Percentiles rank a stretch among this genome's conserved stretches.
Evolutionary conservation across 495 filamentous ascomycete genomes (phyloP).

Genomic region (Penicillium chermesinum): DNA sequence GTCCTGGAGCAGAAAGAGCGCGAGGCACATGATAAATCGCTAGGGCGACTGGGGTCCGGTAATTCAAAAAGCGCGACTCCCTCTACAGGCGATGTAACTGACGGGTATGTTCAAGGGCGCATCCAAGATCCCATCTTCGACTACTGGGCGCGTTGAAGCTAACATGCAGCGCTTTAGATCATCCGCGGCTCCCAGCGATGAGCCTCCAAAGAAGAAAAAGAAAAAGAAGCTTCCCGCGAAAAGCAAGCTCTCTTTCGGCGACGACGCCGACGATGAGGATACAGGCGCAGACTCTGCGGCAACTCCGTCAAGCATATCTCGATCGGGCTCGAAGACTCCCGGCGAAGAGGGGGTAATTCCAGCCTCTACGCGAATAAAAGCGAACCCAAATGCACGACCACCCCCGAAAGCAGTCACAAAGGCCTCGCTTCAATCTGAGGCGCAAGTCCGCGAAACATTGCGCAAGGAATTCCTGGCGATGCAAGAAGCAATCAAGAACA

Average conservation of each 20-base stretch:
- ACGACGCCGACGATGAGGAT: conserved; percentile 51
- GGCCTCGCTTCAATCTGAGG: conserved; percentile 73
- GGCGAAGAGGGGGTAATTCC: conserved; percentile 35
- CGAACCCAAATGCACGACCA: conserved; percentile 61
- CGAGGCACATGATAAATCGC: conserved; percentile 63
- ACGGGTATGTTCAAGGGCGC: conserved; percentile 42
- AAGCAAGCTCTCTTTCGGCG: conserved; percentile 65
- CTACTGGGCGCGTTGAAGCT: conserved; percentile 34
- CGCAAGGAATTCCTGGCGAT: conserved; percentile 78
- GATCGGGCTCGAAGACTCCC: conserved; percentile 36
- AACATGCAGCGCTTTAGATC: conserved; percentile 31
- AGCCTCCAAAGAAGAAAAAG: conserved; percentile 59
- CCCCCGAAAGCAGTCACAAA: conserved; percentile 83
- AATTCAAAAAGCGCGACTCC: conserved; percentile 51
- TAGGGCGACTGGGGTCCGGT: conserved; percentile 45
- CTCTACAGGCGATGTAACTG: conserved; percentile 46
- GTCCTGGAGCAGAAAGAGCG: conserved; percentile 86
- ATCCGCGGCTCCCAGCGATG: conserved; percentile 37
- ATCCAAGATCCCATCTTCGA: neutral
- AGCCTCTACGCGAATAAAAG: conserved; percentile 49
- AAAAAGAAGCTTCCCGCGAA: conserved; percentile 56
- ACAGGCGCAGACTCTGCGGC: conserved; percentile 31
- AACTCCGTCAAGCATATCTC: conserved; percentile 30
- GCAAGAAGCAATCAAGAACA: conserved; percentile 83
- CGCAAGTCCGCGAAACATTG: conserved; percentile 72